phyloP scores from a whole-genome alignment of 768 basidiomycete species.

The Stropharia rugosoannulata region DNA sequence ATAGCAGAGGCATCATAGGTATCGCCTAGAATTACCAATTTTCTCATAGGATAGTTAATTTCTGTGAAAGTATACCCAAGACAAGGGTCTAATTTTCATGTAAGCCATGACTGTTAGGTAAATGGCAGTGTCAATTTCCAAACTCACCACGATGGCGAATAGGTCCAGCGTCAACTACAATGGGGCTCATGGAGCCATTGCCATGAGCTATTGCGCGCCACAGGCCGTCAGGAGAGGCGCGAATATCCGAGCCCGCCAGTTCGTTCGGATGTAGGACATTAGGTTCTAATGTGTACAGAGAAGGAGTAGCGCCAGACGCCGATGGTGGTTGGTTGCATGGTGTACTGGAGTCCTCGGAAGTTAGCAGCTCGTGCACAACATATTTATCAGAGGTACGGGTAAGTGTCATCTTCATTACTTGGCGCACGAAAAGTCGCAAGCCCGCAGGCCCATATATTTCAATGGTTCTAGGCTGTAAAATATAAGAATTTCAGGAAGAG shows the following conservation, averaged over 20 bases:
- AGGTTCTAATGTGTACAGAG: constrained; percentile 18
- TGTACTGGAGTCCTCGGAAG: constrained; percentile 48
- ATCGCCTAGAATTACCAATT: constrained; percentile 77
- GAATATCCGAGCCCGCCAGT: constrained; percentile 57
- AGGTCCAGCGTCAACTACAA: constrained; percentile 71
- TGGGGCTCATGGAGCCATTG: constrained; percentile 36
- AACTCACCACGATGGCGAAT: constrained; percentile 71
- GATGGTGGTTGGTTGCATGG: constrained; percentile 38
- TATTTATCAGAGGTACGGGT: constrained; percentile 61
- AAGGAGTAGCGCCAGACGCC: constrained; percentile 7
- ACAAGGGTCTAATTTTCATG: constrained; percentile 56
- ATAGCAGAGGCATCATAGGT: constrained; percentile 65
- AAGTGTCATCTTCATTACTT: constrained; percentile 66
- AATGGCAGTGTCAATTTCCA: background rate
- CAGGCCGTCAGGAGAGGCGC: constrained; percentile 51
- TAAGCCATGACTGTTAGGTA: background rate
- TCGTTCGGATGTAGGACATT: constrained; percentile 64
- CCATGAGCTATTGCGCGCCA: constrained; percentile 58
- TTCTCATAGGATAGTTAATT: constrained; percentile 44
- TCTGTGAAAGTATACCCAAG: constrained; percentile 79
- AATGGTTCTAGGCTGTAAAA: constrained; percentile 43
- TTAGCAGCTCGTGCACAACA: constrained; percentile 77
- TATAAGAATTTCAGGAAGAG: constrained; percentile 5
- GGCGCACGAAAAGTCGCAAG: constrained; percentile 71
- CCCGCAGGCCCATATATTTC: constrained; percentile 83